phyloP scores from a whole-genome alignment of 2,329 filamentous ascomycete species.

The Cytospora leucostoma region DNA sequence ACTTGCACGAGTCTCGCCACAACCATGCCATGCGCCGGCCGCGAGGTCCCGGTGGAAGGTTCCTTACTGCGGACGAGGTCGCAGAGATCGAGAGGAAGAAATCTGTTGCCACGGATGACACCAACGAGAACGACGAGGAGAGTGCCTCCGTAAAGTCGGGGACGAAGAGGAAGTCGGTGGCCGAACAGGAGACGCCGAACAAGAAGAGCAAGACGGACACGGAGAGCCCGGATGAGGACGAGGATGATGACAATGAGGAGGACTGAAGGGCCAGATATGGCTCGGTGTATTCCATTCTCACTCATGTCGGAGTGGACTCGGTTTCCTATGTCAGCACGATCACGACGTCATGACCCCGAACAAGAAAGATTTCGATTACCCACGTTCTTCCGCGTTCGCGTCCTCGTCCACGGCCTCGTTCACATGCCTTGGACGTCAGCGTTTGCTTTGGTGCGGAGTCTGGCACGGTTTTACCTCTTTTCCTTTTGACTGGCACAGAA shows the following conservation, averaged over 20 bases:
- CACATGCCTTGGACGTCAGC: conserved; percentile 18
- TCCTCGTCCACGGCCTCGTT: conserved; percentile 8
- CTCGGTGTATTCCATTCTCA: not conserved
- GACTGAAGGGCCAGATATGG: conserved; percentile 21
- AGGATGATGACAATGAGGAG: conserved; percentile 35
- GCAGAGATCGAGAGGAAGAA: conserved; percentile 78
- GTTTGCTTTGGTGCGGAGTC: conserved; percentile 15
- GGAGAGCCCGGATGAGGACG: conserved; percentile 46
- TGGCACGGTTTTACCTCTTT: conserved; percentile 14
- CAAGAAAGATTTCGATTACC: conserved; percentile 25
- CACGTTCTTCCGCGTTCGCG: conserved; percentile 14
- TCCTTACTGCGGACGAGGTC: conserved; percentile 94
- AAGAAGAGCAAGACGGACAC: conserved; percentile 53
- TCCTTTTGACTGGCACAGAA: conserved; percentile 1
- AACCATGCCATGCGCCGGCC: conserved; percentile 98
- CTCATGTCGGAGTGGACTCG: not conserved
- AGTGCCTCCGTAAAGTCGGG: conserved; percentile 41
- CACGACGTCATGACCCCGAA: conserved; percentile 27
- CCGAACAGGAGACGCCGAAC: conserved; percentile 47
- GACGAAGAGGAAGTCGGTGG: conserved; percentile 63
- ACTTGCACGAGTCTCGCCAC: conserved; percentile 94
- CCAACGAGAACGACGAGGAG: conserved; percentile 39
- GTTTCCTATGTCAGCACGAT: conserved; percentile 26
- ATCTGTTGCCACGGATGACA: conserved; percentile 41
- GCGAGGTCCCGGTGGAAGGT: conserved; percentile 88